Percentiles rank a stretch among this genome's conserved stretches.
phyloP scores from a whole-genome alignment of 257 asterid species.

The Dorcoceras hygrometricum region DNA sequence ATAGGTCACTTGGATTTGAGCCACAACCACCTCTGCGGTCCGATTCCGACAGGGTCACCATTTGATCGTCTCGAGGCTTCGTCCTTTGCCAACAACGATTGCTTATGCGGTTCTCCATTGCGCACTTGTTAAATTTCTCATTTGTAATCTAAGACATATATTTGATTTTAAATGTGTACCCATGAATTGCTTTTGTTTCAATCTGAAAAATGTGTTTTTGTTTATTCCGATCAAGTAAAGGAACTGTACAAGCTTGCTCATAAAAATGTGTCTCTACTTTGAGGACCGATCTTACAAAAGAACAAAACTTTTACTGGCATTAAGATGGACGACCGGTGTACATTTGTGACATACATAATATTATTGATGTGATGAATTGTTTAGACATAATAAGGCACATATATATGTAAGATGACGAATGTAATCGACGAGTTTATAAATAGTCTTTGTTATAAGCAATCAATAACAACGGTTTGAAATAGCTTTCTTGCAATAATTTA shows the following conservation, averaged over 20 bases:
- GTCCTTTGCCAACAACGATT: constrained; percentile 75
- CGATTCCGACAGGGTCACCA: constrained; percentile 81
- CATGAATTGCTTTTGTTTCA: neutral
- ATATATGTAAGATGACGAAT: no score
- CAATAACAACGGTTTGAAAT: no score
- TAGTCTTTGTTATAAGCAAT: no score
- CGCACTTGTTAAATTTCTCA: constrained; percentile 37
- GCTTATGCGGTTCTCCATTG: constrained; percentile 84
- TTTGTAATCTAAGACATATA: neutral
- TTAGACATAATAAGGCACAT: no score
- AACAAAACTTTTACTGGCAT: no score
- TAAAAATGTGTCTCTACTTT: neutral
- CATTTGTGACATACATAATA: no score
- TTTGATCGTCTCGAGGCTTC: constrained; percentile 86
- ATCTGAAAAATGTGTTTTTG: neutral
- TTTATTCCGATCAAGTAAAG: neutral
- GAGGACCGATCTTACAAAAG: neutral
- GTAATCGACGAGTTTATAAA: no score
- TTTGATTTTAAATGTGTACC: neutral
- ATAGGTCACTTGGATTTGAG: constrained; percentile 92
- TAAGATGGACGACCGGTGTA: no score
- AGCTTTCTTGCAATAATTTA: no score
- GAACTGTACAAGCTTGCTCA: neutral
- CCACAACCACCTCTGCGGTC: constrained; percentile 79
- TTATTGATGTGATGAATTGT: no score